Percentiles rank a stretch among this genome's conserved stretches.
These are phyloP conservation scores for Teratosphaeria nubilosa DNA, from an alignment of 2,329 filamentous ascomycete species.

Conservation along the genomic window DNA sequence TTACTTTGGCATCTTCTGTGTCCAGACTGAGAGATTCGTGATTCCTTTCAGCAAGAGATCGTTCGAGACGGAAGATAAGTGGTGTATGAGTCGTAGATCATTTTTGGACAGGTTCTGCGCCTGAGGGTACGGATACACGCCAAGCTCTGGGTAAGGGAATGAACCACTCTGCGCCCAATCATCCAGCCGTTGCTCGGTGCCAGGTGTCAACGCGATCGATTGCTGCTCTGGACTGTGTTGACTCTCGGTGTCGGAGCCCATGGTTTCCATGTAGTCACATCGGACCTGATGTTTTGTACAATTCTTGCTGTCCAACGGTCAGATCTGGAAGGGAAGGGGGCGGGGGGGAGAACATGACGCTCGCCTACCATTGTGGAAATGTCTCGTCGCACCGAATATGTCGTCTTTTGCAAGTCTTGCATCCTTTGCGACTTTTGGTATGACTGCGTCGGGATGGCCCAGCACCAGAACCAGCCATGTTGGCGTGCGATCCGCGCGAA, in stretches of 20 bases:
- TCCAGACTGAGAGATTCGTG: conserved; percentile 84
- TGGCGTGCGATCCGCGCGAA: neutral
- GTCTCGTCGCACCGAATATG: conserved; percentile 97
- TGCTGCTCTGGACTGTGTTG: conserved; percentile 43
- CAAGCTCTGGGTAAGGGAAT: conserved; percentile 75
- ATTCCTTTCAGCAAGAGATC: conserved; percentile 64
- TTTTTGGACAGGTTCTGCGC: conserved; percentile 64
- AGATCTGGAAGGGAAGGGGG: neutral
- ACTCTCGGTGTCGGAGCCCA: conserved; percentile 52
- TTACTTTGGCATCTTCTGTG: conserved; percentile 83
- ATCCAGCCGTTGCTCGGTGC: conserved; percentile 71
- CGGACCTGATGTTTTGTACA: conserved; percentile 98
- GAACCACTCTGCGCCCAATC: conserved; percentile 75
- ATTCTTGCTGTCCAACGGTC: conserved; percentile 58
- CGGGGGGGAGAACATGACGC: neutral
- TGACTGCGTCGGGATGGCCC: conserved; percentile 86
- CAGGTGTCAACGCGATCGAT: conserved; percentile 72
- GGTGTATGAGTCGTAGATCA: conserved; percentile 81
- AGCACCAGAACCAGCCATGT: conserved; percentile 87
- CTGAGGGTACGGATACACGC: conserved; percentile 63
- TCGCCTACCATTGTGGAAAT: conserved; percentile 82
- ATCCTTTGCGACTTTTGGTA: conserved; percentile 97
- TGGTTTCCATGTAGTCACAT: conserved; percentile 92
- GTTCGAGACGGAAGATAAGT: conserved; percentile 75
- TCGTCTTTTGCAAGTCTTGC: conserved; percentile 93